Evolutionary conservation across 1,139 yeast genomes (phyloP), one percentile per base, ranked within the genome.

Genomic region (Kodamaea ohmeri): DNA sequence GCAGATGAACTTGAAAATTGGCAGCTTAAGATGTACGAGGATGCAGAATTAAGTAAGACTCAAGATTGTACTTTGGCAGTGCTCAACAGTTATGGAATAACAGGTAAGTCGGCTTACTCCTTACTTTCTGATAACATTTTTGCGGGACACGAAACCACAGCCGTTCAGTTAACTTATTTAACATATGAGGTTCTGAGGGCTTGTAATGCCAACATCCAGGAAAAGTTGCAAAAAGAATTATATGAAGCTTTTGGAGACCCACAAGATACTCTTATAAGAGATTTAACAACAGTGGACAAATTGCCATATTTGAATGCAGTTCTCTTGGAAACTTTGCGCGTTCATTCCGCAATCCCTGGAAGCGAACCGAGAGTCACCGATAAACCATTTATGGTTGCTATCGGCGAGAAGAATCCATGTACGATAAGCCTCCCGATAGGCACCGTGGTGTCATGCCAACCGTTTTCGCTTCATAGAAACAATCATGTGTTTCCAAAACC

Each of bases 71-170:
- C 74, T 2, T 54, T 69, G 31, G 66, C 64, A 42, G 49, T 63
- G 2, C 55, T 70, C 39, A 63, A 65, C 39, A 52, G 50, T 30
- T 54, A 53, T 37, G 73, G 73, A 0, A 47, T 63, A 12, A 37
- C 40, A 11, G 68, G 67, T 1, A 51, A 55, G 15, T 38, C 58
- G 32, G 76, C 76, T 1, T 70, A 68, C 46, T 60, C 72, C 1
- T 65, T 68, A 42, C 49, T 70, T 16, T 63, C 67, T 4, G 72
- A 67, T 41, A 63, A 64, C 47, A 67, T 69, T 14, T 68, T 68
- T 38, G 92, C 92, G 1, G 92, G 92, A 3, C 89, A 83, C 52
- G 86, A 82, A 53, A 83, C 92, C 2, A 82, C 90, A 0, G 89
- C 87, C 0, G 73, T 80, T 4, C 81, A 82, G 13, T 57, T 83